Conservation (phyloP, 2,329 filamentous ascomycete genomes). For the Diaporthe sp. region DNA sequence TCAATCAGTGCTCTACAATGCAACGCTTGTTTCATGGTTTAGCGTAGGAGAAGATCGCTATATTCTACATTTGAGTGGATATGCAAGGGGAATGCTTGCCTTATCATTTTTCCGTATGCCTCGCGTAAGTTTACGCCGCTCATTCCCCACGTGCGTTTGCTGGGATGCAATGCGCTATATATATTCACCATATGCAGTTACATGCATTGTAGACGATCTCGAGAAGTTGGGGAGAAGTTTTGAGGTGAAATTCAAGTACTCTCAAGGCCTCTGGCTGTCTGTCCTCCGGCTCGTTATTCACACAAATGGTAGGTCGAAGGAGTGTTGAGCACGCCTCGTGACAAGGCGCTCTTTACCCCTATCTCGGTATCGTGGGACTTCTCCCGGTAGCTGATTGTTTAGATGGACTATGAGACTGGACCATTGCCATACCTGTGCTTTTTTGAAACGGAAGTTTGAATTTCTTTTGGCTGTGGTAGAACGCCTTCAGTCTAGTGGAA, state of each 20-base stretch:
- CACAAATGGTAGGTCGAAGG: background rate
- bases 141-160: background rate
- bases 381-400: background rate
- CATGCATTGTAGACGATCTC: background rate
- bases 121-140: background rate
- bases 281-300: background rate
- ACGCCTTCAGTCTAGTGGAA: background rate
- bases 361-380: background rate
- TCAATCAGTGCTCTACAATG: background rate
- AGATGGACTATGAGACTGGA: background rate
- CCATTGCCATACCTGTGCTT: too few relatives aligned
- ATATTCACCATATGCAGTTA: background rate
- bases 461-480: background rate
- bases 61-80: background rate
- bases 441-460: background rate
- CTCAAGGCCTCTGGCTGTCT: background rate
- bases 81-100: slow-evolving; percentile 13
- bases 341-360: background rate
- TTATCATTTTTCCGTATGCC: background rate
- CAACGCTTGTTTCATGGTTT: background rate
- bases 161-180: background rate
- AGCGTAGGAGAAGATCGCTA: background rate
- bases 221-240: background rate
- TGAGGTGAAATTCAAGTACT: background rate
- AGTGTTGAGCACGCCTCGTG: background rate